phyloP scores from a whole-genome alignment of 2,329 filamentous ascomycete species.

The Calonectria fujianensis region DNA sequence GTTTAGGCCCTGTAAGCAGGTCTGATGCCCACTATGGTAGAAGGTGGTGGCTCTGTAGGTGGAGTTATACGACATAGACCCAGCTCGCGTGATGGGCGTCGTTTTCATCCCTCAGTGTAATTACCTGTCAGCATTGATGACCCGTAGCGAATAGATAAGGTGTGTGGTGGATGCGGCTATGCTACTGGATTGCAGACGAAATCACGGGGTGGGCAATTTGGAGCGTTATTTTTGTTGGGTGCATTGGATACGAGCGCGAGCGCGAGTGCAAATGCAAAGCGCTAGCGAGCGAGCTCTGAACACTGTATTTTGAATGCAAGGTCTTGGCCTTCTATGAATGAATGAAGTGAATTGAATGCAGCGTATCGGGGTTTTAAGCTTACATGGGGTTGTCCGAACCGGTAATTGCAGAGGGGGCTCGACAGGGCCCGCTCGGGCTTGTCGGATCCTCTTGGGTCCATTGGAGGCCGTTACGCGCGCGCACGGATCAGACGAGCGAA shows the following conservation, averaged over 20 bases:
- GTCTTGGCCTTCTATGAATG: background rate
- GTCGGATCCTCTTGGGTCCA: slow-evolving; percentile 4
- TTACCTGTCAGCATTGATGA: slow-evolving; percentile 34
- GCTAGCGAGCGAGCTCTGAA: background rate
- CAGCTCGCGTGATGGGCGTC: slow-evolving; percentile 48
- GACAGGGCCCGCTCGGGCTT: slow-evolving; percentile 1
- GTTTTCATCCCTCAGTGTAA: slow-evolving; percentile 21
- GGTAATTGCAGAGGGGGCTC: slow-evolving; percentile 31
- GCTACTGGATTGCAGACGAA: slow-evolving; percentile 4
- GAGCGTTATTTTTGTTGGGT: slow-evolving; percentile 3
- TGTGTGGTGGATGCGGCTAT: slow-evolving; percentile 11
- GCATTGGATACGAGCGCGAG: background rate
- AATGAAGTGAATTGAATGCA: background rate
- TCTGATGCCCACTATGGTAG: background rate
- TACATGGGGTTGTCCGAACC: slow-evolving; percentile 18
- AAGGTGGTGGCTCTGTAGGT: slow-evolving; percentile 8
- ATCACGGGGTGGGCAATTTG: slow-evolving; percentile 3
- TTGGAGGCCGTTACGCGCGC: slow-evolving; percentile 24
- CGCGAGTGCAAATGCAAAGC: background rate
- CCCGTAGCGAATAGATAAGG: slow-evolving; percentile 34
- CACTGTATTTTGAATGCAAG: background rate
- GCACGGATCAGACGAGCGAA: slow-evolving; percentile 16
- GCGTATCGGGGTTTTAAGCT: slow-evolving; percentile 21
- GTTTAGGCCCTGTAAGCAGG: slow-evolving; percentile 4
- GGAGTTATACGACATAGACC: slow-evolving; percentile 35